Conservation (phyloP, 305 asterid genomes). For the Fraxinus latifolia region DNA sequence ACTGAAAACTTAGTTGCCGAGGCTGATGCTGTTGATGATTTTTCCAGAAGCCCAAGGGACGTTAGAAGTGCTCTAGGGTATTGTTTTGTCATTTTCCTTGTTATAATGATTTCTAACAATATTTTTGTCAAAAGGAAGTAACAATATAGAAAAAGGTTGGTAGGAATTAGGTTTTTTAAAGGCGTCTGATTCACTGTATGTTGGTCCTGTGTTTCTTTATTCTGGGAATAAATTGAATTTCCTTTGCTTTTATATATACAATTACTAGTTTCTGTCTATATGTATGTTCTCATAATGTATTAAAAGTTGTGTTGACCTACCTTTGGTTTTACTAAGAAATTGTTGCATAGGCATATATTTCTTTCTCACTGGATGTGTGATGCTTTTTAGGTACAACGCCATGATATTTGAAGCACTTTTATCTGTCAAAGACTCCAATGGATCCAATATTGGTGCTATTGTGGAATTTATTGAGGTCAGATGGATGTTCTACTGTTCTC, state of each 20-base stretch:
- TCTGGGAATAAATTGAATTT: background rate
- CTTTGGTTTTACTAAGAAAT: background rate
- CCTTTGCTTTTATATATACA: constrained; percentile 2
- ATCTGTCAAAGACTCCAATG: constrained; percentile 41
- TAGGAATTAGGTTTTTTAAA: background rate
- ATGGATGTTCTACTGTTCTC: background rate
- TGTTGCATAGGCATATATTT: constrained; percentile 18
- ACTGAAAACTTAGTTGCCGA: constrained; percentile 22
- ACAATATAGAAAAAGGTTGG: background rate
- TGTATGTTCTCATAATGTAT: background rate
- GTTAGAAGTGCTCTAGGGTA: constrained; percentile 28
- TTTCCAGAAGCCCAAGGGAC: constrained; percentile 29
- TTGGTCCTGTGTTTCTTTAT: background rate
- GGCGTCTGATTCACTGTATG: background rate
- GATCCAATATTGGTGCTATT: constrained; percentile 48
- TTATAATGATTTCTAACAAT: background rate
- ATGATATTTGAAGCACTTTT: constrained; percentile 61
- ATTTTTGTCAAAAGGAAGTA: background rate
- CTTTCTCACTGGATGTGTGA: background rate
- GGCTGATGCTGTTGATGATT: constrained; percentile 24
- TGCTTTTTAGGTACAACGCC: constrained; percentile 34
- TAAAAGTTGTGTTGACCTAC: background rate
- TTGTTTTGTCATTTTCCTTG: constrained; percentile 15
- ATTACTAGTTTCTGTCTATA: background rate
- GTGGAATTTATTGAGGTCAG: constrained; percentile 56